Conservation (phyloP, 2,329 filamentous ascomycete species). For the Ceratocystis eucalypticola region DNA sequence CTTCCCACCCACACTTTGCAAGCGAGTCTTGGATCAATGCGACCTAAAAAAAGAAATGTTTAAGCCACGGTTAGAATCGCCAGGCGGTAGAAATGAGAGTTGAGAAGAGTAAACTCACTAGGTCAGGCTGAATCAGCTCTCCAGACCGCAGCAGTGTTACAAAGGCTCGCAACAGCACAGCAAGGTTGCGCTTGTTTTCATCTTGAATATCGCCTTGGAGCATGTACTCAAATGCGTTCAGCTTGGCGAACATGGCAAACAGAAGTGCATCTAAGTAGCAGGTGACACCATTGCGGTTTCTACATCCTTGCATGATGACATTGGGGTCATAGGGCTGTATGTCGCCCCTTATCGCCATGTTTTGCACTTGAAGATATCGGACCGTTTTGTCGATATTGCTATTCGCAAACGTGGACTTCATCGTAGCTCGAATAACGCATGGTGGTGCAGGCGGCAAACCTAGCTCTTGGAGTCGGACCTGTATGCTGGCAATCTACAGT, state of each 20-base stretch:
- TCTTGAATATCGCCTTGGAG: constrained; percentile 65
- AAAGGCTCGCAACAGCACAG: constrained; percentile 72
- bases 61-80: neutral
- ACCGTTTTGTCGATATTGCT: constrained; percentile 62
- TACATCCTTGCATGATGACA: constrained; percentile 64
- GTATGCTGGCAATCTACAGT: constrained; percentile 32
- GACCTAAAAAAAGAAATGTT: constrained; percentile 39
- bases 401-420: constrained; percentile 49
- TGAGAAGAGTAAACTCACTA: constrained; percentile 40
- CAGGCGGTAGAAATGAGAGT: neutral
- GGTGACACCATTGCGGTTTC: constrained; percentile 76
- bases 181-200: constrained; percentile 55
- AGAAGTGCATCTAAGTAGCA: constrained; percentile 86
- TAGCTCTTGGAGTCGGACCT: constrained; percentile 29
- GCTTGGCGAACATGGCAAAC: constrained; percentile 87
- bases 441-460: constrained; percentile 36
- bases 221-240: constrained; percentile 87
- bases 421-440: constrained; percentile 45
- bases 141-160: constrained; percentile 83
- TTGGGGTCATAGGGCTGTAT: constrained; percentile 61
- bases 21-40: constrained; percentile 69
- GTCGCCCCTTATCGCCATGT: constrained; percentile 68
- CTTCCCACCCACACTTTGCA: constrained; percentile 76
- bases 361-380: constrained; percentile 62
- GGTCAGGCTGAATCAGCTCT: constrained; percentile 69